phyloP scores from a whole-genome alignment of 768 basidiomycete genomes.

The Cyclocybe aegerita region DNA sequence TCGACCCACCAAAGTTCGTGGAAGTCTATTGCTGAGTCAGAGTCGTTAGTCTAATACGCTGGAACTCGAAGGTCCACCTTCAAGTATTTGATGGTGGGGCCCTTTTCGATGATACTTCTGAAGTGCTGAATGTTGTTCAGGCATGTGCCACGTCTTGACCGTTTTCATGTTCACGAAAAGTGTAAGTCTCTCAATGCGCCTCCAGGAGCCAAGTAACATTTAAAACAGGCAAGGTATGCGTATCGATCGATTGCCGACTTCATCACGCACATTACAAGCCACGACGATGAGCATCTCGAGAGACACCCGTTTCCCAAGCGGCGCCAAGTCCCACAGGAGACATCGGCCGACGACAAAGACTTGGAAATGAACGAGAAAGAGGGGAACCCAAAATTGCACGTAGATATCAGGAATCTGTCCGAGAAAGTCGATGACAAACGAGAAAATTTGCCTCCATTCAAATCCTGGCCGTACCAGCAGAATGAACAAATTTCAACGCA shows the following conservation, averaged over 20 bases:
- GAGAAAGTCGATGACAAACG: too few species aligned
- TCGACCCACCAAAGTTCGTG: constrained; percentile 48
- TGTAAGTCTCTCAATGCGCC: constrained; percentile 30
- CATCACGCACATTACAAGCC: constrained; percentile 49
- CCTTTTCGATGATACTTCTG: neutral
- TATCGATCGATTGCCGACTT: constrained; percentile 61
- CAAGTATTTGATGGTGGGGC: constrained; percentile 71
- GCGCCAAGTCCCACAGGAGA: constrained; percentile 22
- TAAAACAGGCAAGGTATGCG: constrained; percentile 52
- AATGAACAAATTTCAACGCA: too few species aligned
- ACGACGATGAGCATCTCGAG: constrained; percentile 33
- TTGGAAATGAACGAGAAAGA: neutral
- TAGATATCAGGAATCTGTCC: too few species aligned
- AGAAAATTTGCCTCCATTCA: too few species aligned
- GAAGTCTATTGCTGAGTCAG: neutral
- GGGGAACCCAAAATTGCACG: neutral
- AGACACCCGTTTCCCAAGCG: constrained; percentile 49
- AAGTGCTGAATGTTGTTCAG: constrained; percentile 26
- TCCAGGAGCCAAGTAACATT: neutral
- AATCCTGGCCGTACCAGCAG: too few species aligned
- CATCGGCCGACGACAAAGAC: constrained; percentile 1
- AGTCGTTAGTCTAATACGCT: neutral
- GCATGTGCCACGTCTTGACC: constrained; percentile 74
- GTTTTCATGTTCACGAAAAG: constrained; percentile 66
- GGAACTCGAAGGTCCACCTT: constrained; percentile 56